phyloP scores from a whole-genome alignment of 768 basidiomycete genomes.

The Boletus fagicola region DNA sequence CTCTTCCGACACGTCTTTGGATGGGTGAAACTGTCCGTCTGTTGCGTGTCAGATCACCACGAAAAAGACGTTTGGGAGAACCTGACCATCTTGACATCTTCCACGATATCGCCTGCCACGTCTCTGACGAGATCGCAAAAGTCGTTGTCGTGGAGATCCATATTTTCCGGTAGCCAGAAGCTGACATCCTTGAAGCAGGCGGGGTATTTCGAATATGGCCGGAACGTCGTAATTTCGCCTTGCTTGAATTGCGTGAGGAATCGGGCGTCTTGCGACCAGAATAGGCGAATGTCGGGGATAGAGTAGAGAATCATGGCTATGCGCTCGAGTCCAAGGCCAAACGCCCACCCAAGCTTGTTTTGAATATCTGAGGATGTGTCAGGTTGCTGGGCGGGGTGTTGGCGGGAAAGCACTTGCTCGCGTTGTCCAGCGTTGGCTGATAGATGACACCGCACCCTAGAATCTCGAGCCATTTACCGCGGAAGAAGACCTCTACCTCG shows the following conservation, averaged over 20 bases:
- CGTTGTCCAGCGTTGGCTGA: conserved; percentile 83
- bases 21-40: conserved; percentile 92
- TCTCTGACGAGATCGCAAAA: conserved; percentile 95
- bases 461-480: conserved; percentile 96
- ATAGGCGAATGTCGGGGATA: conserved; percentile 96
- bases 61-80: neutral
- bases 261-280: conserved; percentile 89
- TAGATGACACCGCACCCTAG: conserved; percentile 90
- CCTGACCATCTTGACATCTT: conserved; percentile 81
- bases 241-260: conserved; percentile 84
- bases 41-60: conserved; percentile 10
- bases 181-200: conserved; percentile 92
- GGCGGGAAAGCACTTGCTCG: conserved; percentile 55
- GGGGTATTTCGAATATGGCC: conserved; percentile 91
- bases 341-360: conserved; percentile 94
- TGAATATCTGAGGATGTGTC: conserved; percentile 52
- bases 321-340: conserved; percentile 93
- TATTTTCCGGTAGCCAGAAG: conserved; percentile 78
- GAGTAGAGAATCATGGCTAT: conserved; percentile 97
- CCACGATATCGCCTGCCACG: conserved; percentile 87
- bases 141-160: conserved; percentile 84
- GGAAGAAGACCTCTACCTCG: conserved; percentile 96
- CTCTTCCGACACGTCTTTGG: conserved; percentile 81
- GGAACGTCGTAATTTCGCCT: conserved; percentile 78
- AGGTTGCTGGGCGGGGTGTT: conserved; percentile 3